Base-by-base conservation (phyloP, 371 early-diverging fungal species). In the Rhizomucor miehei region DNA sequence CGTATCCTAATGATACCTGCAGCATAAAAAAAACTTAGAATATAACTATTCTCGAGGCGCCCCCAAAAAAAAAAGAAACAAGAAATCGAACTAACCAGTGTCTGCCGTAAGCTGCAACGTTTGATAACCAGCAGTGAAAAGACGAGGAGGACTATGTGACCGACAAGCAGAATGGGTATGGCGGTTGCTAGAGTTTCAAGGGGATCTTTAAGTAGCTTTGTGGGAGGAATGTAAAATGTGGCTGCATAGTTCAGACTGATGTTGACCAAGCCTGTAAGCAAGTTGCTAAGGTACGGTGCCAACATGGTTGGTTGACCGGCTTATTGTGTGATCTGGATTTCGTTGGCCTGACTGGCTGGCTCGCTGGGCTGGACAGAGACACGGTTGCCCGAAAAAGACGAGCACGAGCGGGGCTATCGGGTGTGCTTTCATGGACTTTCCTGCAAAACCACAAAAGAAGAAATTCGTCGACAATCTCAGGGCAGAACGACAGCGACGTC, bases 141-240 rank as follows among this genome's bases (percentile, higher is more conserved):
- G 2, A 55, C 36, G 37, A 75, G 36, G 14, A 75, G 44, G 10
- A 51, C 14, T 13, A 60, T 39, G 56, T 75, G 72, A 21, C 66
- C 76, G 3, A 63, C 20, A 13, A 69, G 44, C 6, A 75, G 51
- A n/a, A 63, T 39, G 12, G 76, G 76, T 14, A 75, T 54, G 2
- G 72, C 65, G 10, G 65, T 60, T 1, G 60, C 57, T 4, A 75
- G 53, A 10, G 76, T 71, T 16, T 55, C 55, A 3, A 75, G 52
- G 19, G 76, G 76, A 54, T 71, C 72, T 43, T 71, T 56, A 29
- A 75, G 51, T 21, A 75, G 62, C 44, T 62, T 58, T 10, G 70
- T 69, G 10, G 56, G 25, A 8, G 76, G 72, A 40, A 71, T 35
- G 24, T 61, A 61, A 38, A 75, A 75, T 3, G 67, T 69, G 9